Percentiles rank a stretch among this genome's conserved stretches.
Conservation (phyloP, 164 flowering plant genomes). For the Brasenia schreberi region DNA sequence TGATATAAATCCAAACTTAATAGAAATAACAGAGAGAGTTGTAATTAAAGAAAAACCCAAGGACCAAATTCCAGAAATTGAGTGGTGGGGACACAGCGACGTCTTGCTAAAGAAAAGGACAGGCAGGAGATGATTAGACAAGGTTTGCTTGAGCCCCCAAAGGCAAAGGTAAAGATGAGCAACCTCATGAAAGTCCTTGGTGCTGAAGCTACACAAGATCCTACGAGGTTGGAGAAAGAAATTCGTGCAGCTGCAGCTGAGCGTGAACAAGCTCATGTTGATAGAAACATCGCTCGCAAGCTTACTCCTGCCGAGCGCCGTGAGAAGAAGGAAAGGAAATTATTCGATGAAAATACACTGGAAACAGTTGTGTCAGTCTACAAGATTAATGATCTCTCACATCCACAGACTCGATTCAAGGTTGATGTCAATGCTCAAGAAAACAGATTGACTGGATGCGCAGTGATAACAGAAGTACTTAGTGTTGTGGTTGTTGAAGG, state of each 20-base stretch:
- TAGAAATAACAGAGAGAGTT: conserved; percentile 86
- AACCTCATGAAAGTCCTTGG: conserved; percentile 97
- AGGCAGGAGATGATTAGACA: conserved; percentile 97
- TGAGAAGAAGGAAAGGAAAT: conserved; percentile 91
- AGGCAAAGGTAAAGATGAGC: conserved; percentile 91
- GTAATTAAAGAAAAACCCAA: conserved; percentile 63
- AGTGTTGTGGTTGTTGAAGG: conserved; percentile 91
- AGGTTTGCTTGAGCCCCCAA: conserved; percentile 91
- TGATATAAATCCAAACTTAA: conserved; percentile 91
- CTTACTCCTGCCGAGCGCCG: conserved; percentile 97
- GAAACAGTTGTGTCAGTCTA: conserved; percentile 86
- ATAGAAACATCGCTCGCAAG: conserved; percentile 88
- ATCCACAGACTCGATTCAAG: conserved; percentile 72
- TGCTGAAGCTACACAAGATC: conserved; percentile 97
- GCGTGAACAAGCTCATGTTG: conserved; percentile 96
- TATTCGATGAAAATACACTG: conserved; percentile 69
- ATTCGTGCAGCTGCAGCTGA: conserved; percentile 95
- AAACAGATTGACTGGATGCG: conserved; percentile 73
- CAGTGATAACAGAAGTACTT: conserved; percentile 56
- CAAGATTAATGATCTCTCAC: conserved; percentile 69
- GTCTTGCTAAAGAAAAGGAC: conserved; percentile 80
- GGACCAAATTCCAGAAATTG: conserved; percentile 81
- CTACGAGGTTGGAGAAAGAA: conserved; percentile 89
- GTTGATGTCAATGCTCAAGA: conserved; percentile 93
- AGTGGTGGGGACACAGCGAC: conserved; percentile 98